Evolutionary conservation across 1,284 basidiomycete species (phyloP).

Genomic region (Trametes versicolor): DNA sequence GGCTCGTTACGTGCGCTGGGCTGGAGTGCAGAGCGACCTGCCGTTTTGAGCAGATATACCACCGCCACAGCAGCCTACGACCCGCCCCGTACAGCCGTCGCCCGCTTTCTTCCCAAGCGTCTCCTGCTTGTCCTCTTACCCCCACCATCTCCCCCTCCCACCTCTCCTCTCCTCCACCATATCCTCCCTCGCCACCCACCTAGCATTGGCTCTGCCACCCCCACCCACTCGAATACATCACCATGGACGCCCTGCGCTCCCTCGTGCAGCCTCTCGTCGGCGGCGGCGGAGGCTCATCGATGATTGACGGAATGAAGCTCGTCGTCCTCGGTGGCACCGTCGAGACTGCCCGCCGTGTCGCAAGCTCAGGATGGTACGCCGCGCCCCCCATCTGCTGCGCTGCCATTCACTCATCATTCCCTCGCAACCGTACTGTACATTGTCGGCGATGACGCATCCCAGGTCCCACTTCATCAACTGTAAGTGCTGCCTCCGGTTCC

Average conservation of each 20-base stretch:
- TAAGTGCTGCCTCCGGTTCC: conserved; percentile 51
- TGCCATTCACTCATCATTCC: conserved; percentile 19
- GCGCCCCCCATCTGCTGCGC: neutral
- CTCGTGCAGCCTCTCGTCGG: conserved; percentile 83
- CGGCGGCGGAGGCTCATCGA: conserved; percentile 74
- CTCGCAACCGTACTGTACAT: conserved; percentile 25
- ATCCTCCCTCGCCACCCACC: conserved; percentile 35
- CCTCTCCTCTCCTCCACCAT: conserved; percentile 37
- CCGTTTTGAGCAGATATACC: conserved; percentile 27
- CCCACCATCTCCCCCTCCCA: conserved; percentile 32
- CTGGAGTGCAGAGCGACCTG: conserved; percentile 2
- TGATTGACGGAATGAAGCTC: conserved; percentile 87
- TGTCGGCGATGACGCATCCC: conserved; percentile 24
- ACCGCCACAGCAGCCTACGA: conserved; percentile 32
- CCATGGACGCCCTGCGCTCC: conserved; percentile 84
- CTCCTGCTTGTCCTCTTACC: conserved; percentile 32
- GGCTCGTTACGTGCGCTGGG: neutral
- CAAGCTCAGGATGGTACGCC: conserved; percentile 78
- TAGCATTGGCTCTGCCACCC: conserved; percentile 43
- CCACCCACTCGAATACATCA: conserved; percentile 30
- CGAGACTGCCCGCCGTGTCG: conserved; percentile 82
- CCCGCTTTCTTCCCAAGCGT: conserved; percentile 35
- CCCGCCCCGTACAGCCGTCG: conserved; percentile 34
- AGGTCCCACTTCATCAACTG: conserved; percentile 87
- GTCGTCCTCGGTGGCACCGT: conserved; percentile 87